These are phyloP conservation scores for Boletus rufocinnamomeus DNA, from an alignment of 768 basidiomycete species.

Conservation along the genomic window DNA sequence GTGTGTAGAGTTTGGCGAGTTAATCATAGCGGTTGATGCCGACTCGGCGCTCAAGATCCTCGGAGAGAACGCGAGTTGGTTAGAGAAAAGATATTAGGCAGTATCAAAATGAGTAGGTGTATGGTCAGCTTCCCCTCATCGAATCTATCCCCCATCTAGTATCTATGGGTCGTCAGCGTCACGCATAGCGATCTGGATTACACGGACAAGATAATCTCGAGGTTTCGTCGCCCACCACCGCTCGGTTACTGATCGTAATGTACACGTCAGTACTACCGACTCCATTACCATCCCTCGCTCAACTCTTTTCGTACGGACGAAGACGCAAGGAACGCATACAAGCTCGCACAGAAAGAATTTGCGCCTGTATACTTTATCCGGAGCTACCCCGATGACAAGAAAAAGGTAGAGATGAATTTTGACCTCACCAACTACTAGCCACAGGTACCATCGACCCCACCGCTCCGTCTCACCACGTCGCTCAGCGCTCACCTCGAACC, in stretches of 20 bases:
- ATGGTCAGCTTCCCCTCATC: background rate
- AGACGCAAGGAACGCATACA: background rate
- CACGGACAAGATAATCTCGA: background rate
- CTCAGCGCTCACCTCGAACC: background rate
- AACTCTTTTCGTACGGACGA: background rate
- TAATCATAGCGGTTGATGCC: slow-evolving; percentile 11
- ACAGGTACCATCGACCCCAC: background rate
- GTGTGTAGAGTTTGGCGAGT: slow-evolving; percentile 4
- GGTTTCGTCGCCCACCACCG: background rate
- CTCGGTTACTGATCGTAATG: background rate
- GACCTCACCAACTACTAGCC: slow-evolving; percentile 6
- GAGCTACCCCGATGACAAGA: background rate
- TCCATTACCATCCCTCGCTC: background rate
- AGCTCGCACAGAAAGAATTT: background rate
- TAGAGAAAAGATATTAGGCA: slow-evolving; percentile 1
- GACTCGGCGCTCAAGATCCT: slow-evolving; percentile 6
- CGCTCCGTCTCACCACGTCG: too few relatives aligned
- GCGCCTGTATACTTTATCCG: background rate
- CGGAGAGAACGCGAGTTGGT: background rate
- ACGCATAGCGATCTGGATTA: background rate
- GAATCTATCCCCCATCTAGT: background rate
- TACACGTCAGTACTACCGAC: background rate
- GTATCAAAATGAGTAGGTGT: background rate
- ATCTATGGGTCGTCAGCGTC: background rate
- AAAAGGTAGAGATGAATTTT: slow-evolving; percentile 1